These are phyloP conservation scores for Coniella vitis DNA, from an alignment of 2,329 filamentous ascomycete species.

Conservation along the genomic window DNA sequence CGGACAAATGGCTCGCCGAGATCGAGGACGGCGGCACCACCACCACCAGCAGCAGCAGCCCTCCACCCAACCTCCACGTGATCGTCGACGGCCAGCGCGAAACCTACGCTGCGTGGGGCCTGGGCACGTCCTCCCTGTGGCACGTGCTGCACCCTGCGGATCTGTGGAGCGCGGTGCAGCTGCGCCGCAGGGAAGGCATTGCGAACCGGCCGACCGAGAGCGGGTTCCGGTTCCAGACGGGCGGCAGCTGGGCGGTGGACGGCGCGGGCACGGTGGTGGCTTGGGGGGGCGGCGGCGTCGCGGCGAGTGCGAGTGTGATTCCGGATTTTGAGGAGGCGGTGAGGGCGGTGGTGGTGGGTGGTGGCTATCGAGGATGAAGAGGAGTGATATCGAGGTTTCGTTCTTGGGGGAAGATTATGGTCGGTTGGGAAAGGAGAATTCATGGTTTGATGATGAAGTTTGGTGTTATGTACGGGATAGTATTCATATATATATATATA, in stretches of 20 bases:
- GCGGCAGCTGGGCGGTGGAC: slow-evolving; percentile 58
- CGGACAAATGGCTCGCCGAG: slow-evolving; percentile 51
- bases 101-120: slow-evolving; percentile 58
- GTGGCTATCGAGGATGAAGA: too few species aligned
- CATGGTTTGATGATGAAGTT: too few species aligned
- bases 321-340: slow-evolving; percentile 44
- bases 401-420: too few species aligned
- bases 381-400: too few species aligned
- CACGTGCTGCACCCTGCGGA: slow-evolving; percentile 55
- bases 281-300: slow-evolving; percentile 43
- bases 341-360: slow-evolving; percentile 10
- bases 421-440: too few species aligned
- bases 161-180: slow-evolving; percentile 46
- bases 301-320: slow-evolving; percentile 44
- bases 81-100: slow-evolving; percentile 54
- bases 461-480: too few species aligned
- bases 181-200: slow-evolving; percentile 57
- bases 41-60: too few species aligned
- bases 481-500: too few species aligned
- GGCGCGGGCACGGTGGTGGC: slow-evolving; percentile 43
- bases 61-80: slow-evolving; percentile 45
- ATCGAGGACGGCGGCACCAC: too few species aligned
- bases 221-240: slow-evolving; percentile 62
- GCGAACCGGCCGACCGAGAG: slow-evolving; percentile 60
- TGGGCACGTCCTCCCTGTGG: slow-evolving; percentile 54